These are phyloP conservation scores for Wallacemonas collosoma DNA, from an alignment of 208 protist species.

Conservation along the genomic window DNA sequence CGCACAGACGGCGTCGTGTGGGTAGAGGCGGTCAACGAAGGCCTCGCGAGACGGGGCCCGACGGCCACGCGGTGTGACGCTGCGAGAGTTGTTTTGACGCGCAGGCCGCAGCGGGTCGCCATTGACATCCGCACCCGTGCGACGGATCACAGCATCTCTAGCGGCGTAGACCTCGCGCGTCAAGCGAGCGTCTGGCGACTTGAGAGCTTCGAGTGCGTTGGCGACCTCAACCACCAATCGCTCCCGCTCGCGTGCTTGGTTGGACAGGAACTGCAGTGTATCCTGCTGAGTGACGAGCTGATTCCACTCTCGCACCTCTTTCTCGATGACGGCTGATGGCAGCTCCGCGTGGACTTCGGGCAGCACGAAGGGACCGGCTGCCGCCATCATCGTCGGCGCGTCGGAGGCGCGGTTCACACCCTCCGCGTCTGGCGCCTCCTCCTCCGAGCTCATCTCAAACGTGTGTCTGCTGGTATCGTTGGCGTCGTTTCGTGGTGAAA, in stretches of 20 bases:
- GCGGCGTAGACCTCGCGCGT: constrained; percentile 36
- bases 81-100: constrained; percentile 17
- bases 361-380: not conserved
- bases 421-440: no score
- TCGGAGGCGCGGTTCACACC: no score
- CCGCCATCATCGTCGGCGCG: not conserved
- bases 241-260: constrained; percentile 37
- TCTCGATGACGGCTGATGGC: constrained; percentile 24
- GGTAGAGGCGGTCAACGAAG: constrained; percentile 14
- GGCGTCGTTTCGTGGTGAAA: not conserved
- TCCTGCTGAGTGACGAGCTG: constrained; percentile 30
- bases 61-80: not conserved
- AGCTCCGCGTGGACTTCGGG: constrained; percentile 1
- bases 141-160: constrained; percentile 27
- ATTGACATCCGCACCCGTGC: constrained; percentile 27
- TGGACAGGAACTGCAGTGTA: constrained; percentile 32
- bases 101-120: constrained; percentile 13
- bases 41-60: not conserved
- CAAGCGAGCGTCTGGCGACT: constrained; percentile 6
- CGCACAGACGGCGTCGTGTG: not conserved
- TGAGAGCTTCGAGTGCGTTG: constrained; percentile 10
- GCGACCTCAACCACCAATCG: constrained; percentile 13
- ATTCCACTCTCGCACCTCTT: constrained; percentile 36
- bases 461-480: not conserved
- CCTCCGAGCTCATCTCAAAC: no score